Evolutionary conservation across 2,329 filamentous ascomycete species (phyloP), one percentile per base, ranked within the genome.

Genomic region (Aspergillus texensis): DNA sequence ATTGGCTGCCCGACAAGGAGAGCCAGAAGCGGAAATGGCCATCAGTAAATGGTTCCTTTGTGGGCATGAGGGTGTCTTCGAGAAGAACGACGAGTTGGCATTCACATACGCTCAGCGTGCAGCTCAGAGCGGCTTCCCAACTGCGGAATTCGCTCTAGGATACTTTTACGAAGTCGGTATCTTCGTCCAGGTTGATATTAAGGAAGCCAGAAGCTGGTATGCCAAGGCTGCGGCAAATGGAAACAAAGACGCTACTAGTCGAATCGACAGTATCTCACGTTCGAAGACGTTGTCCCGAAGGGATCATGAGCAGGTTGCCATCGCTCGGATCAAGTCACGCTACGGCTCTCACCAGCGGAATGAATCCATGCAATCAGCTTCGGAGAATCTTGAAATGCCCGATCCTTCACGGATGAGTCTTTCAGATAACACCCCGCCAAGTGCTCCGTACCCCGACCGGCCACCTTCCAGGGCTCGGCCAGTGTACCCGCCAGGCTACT

Each of bases 1-100:
- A 43, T 85, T 99, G 36, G 94, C 95, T 26, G 91, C 95, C 14
- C 89, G 91, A 68, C 95, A 98, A 79, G 94, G 94, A 21, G 93
- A 98, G 72, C 85, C 93, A 0, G 95, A 99, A 76, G 95, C 94
- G 0, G 93, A 97, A 64, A 91, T 99, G 79, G 93, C 94, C 32
- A 93, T 99, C 65, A 98, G 94, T 79, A 95, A 97, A 78, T 99
- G 95, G 95, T 99, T 98, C 75, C 84, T 99, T 32, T 98, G 96
- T 73, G 95, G 95, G 3, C 94, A 95, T 68, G 94, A 98, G 69
- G 91, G 90, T 26, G 85, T 96, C 8, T 97, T 99, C 74, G 87
- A 92, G 64, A 98, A 98, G 84, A 98, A 97, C 72, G 95, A 99
- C 78, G 91, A 94, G 75, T 82, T 98, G 56, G 94, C 95, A 8